phyloP scores from a whole-genome alignment of 2,329 filamentous ascomycete genomes.

The Ramularia endophylla region DNA sequence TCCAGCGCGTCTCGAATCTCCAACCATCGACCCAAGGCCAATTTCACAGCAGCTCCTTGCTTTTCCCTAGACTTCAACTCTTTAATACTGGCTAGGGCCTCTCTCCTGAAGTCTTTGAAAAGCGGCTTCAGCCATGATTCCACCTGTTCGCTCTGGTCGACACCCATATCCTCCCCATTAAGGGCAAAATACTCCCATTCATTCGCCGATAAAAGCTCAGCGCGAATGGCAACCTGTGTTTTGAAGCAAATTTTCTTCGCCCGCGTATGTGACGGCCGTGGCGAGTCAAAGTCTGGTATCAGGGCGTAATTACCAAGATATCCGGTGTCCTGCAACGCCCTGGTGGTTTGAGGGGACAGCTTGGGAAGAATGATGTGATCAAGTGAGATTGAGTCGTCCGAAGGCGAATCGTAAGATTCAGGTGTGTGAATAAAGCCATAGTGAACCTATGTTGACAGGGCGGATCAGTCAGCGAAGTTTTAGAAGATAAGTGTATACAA shows the following conservation, averaged over 20 bases:
- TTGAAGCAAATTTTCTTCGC: conserved; percentile 41
- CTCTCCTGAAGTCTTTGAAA: conserved; percentile 15
- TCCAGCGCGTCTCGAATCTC: too few relatives aligned
- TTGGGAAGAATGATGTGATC: conserved; percentile 38
- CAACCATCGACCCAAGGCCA: too few relatives aligned
- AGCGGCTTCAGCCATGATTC: conserved; percentile 18
- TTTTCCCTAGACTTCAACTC: too few relatives aligned
- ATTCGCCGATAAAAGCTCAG: conserved; percentile 30
- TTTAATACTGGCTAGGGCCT: too few relatives aligned
- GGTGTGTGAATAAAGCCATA: conserved; percentile 46
- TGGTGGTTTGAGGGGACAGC: conserved; percentile 26
- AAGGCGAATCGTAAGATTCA: conserved; percentile 4
- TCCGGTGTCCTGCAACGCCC: conserved; percentile 38
- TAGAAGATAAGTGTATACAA: too few relatives aligned
- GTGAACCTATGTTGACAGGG: too few relatives aligned
- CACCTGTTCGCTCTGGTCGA: conserved; percentile 24
- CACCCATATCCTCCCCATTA: conserved; percentile 29
- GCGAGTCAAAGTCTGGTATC: too few relatives aligned
- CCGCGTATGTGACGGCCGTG: too few relatives aligned
- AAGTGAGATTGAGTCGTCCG: conserved; percentile 36
- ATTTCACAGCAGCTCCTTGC: too few relatives aligned
- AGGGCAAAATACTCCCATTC: conserved; percentile 34
- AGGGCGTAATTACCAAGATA: conserved; percentile 36
- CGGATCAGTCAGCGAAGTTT: too few relatives aligned
- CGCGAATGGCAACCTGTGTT: conserved; percentile 40